phyloP scores from a whole-genome alignment of 257 asterid genomes.

The Dorcoceras hygrometricum region DNA sequence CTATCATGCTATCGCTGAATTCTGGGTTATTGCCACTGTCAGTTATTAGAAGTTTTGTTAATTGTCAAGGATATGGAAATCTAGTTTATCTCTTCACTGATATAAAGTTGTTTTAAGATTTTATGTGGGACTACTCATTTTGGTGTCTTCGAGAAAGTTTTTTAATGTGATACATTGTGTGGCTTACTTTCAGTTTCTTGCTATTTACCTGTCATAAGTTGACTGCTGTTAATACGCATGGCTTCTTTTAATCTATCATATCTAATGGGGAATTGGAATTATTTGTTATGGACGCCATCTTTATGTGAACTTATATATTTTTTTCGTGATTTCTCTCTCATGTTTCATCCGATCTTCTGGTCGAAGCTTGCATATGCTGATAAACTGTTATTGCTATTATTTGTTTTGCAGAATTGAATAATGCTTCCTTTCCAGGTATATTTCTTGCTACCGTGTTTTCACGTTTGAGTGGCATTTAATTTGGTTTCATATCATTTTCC shows the following conservation, averaged over 20 bases:
- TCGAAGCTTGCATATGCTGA: constrained; percentile 25
- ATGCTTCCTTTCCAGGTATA: constrained; percentile 68
- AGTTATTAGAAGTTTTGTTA: too few species aligned
- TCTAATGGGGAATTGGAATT: constrained; percentile 4
- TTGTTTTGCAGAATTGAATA: constrained; percentile 67
- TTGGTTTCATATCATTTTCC: neutral
- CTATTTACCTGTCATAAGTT: neutral
- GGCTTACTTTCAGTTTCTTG: neutral
- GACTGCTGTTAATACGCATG: neutral
- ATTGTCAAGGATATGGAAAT: neutral
- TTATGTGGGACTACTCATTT: neutral
- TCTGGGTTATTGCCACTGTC: neutral
- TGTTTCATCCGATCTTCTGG: constrained; percentile 17
- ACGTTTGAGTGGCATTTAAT: neutral
- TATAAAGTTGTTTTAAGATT: neutral
- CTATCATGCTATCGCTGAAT: neutral
- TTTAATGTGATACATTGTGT: neutral
- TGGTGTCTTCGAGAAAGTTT: neutral
- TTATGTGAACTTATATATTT: neutral
- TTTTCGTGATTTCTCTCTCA: constrained; percentile 1
- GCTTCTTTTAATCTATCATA: constrained; percentile 1
- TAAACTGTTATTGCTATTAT: constrained; percentile 15
- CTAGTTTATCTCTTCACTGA: neutral
- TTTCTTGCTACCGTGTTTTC: neutral
- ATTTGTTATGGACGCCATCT: constrained; percentile 11